phyloP scores from a whole-genome alignment of 192 early-diverging fungal genomes.

The Umbelopsis ramanniana region DNA sequence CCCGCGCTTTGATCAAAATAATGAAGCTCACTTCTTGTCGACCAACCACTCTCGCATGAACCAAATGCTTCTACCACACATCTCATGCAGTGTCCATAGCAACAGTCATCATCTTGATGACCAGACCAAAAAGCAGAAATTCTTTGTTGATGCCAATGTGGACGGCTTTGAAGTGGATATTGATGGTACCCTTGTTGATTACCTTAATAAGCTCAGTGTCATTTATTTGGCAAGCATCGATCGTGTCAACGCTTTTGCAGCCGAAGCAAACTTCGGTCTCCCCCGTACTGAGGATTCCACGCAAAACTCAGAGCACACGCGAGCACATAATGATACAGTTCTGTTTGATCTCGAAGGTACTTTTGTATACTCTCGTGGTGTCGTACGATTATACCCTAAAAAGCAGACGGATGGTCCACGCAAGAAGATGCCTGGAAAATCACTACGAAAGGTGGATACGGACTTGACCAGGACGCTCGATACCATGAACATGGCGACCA shows the following conservation, averaged over 20 bases:
- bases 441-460: constrained; percentile 23
- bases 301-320: background rate
- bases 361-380: constrained; percentile 54
- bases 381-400: constrained; percentile 57
- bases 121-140: constrained; percentile 36
- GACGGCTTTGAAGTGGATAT: constrained; percentile 77
- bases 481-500: constrained; percentile 46
- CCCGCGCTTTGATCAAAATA: constrained; percentile 59
- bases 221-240: constrained; percentile 67
- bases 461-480: background rate
- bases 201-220: constrained; percentile 63
- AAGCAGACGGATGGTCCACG: constrained; percentile 36
- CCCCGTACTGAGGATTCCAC: constrained; percentile 2
- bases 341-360: constrained; percentile 53
- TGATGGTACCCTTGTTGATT: constrained; percentile 65
- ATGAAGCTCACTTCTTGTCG: constrained; percentile 61
- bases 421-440: constrained; percentile 33
- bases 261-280: constrained; percentile 37
- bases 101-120: constrained; percentile 16
- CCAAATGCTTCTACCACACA: constrained; percentile 52
- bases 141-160: constrained; percentile 61
- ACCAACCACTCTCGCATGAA: constrained; percentile 58
- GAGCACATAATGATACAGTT: constrained; percentile 26
- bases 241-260: constrained; percentile 55
- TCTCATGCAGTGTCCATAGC: constrained; percentile 54